Evolutionary conservation across 495 filamentous ascomycete genomes (phyloP).

Genomic region (Aspergillus asperescens): DNA sequence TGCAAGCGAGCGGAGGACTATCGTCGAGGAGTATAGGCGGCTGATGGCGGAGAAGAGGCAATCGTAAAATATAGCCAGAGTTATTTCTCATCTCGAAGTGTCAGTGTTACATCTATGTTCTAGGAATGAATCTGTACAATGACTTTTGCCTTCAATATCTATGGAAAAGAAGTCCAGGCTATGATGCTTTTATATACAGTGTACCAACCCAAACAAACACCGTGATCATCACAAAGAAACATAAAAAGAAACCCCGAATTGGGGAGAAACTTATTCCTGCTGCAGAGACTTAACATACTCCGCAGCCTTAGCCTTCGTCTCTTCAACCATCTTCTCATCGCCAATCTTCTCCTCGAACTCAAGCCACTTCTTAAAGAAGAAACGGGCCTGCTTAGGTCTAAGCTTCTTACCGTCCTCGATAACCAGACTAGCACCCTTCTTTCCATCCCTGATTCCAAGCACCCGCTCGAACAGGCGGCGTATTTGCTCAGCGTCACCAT

Average conservation of each 20-base stretch:
- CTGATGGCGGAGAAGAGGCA: conserved; percentile 67
- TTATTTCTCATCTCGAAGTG: not conserved
- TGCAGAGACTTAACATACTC: conserved; percentile 60
- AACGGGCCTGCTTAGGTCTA: conserved; percentile 67
- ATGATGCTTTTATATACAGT: conserved; percentile 15
- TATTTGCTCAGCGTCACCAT: conserved; percentile 58
- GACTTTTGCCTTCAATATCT: conserved; percentile 7
- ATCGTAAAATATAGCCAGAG: conserved; percentile 7
- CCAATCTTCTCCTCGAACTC: conserved; percentile 70
- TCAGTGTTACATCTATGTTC: conserved; percentile 8
- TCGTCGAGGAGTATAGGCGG: conserved; percentile 76
- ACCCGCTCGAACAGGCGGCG: conserved; percentile 79
- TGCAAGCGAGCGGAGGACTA: conserved; percentile 62
- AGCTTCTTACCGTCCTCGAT: conserved; percentile 43
- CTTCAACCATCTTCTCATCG: conserved; percentile 63
- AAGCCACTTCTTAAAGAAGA: conserved; percentile 80
- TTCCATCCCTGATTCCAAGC: conserved; percentile 45
- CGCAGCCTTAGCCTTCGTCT: conserved; percentile 66
- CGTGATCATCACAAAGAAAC: conserved; percentile 6
- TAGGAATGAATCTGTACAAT: not conserved
- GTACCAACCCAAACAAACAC: conserved; percentile 4
- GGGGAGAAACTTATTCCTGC: conserved; percentile 22
- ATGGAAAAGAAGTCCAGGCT: conserved; percentile 4
- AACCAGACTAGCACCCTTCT: conserved; percentile 45
- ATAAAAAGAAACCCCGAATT: not conserved